phyloP scores from a whole-genome alignment of 441 rosid species.

The Gossypium trilobum region DNA sequence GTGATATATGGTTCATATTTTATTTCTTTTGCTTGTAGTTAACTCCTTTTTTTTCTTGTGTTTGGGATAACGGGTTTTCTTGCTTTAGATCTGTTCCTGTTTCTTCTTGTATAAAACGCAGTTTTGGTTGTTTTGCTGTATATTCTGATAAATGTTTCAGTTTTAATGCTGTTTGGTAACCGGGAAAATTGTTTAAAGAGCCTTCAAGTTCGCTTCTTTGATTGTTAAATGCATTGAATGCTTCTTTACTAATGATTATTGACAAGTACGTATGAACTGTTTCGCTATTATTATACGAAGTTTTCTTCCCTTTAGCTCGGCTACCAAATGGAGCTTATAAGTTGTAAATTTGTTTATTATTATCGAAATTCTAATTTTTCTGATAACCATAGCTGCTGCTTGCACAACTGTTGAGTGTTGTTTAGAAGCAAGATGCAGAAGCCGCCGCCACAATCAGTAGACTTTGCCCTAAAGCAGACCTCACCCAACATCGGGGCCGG shows the following conservation, averaged over 20 bases:
- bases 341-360: not conserved
- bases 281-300: conserved; percentile 11
- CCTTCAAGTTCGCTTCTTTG: conserved; percentile 3
- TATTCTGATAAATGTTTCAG: not conserved
- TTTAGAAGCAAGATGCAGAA: conserved; percentile 51
- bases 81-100: conserved; percentile 20
- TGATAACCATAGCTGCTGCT: not conserved
- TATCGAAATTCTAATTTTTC: not conserved
- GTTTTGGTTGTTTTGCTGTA: not conserved
- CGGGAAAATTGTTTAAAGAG: conserved; percentile 1
- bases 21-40: not conserved
- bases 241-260: conserved; percentile 5
- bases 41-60: not conserved
- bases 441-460: conserved; percentile 60
- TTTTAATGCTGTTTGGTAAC: conserved; percentile 17
- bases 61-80: conserved; percentile 14
- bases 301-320: conserved; percentile 17
- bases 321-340: not conserved
- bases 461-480: conserved; percentile 81
- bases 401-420: not conserved
- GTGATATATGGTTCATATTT: no score
- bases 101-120: not conserved
- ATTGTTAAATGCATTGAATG: not conserved
- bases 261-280: not conserved
- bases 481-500: conserved; percentile 82